phyloP scores from a whole-genome alignment of 805 yeast genomes.

The Lachancea thermotolerans region DNA sequence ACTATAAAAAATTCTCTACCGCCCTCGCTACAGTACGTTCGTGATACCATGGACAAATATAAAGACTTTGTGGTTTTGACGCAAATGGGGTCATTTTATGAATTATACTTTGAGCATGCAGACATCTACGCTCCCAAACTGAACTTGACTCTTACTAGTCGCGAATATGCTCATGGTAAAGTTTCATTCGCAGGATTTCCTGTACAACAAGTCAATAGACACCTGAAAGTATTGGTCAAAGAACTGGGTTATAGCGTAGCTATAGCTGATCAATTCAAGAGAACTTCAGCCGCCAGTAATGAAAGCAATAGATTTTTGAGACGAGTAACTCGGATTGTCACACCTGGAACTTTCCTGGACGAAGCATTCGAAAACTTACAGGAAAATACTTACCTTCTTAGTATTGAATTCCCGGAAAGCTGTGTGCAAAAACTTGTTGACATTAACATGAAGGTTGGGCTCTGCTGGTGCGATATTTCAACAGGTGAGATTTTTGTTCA shows the following conservation, averaged over 20 bases:
- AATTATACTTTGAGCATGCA: slow-evolving; percentile 86
- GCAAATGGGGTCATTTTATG: slow-evolving; percentile 85
- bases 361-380: slow-evolving; percentile 73
- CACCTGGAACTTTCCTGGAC: slow-evolving; percentile 90
- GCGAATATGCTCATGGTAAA: slow-evolving; percentile 37
- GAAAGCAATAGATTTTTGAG: slow-evolving; percentile 45
- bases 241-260: slow-evolving; percentile 69
- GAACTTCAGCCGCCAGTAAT: slow-evolving; percentile 23
- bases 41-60: slow-evolving; percentile 39
- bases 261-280: slow-evolving; percentile 60
- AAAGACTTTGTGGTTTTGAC: slow-evolving; percentile 56
- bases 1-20: slow-evolving; percentile 19
- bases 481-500: slow-evolving; percentile 74
- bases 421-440: slow-evolving; percentile 34
- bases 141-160: slow-evolving; percentile 63
- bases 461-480: slow-evolving; percentile 86
- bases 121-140: slow-evolving; percentile 59
- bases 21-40: slow-evolving; percentile 32
- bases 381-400: slow-evolving; percentile 62
- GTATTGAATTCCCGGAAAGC: slow-evolving; percentile 54
- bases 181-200: slow-evolving; percentile 95
- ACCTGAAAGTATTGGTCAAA: slow-evolving; percentile 65
- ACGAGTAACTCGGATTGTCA: slow-evolving; percentile 69
- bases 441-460: slow-evolving; percentile 45
- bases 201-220: slow-evolving; percentile 57